Evolutionary conservation across 768 basidiomycete species (phyloP).

Genomic region (Tremella yokohamensis): DNA sequence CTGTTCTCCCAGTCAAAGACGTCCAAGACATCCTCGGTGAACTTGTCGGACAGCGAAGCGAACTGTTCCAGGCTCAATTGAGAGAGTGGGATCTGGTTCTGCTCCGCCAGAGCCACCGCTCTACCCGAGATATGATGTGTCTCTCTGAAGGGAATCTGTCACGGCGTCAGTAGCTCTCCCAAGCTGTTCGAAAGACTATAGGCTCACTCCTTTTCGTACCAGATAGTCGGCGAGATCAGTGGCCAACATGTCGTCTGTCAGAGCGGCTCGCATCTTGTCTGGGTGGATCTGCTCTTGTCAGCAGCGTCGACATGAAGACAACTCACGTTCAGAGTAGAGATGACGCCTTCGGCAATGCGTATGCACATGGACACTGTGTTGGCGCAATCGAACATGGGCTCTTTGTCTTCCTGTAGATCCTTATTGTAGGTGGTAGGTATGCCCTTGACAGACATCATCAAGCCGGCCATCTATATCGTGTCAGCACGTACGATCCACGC

Average conservation of each 20-base stretch:
- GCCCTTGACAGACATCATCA: constrained; percentile 92
- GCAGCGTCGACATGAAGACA: neutral
- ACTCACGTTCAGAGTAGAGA: constrained; percentile 77
- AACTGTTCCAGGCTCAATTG: constrained; percentile 74
- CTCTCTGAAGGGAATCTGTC: constrained; percentile 89
- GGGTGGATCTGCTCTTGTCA: constrained; percentile 64
- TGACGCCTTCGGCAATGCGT: constrained; percentile 86
- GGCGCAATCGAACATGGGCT: constrained; percentile 86
- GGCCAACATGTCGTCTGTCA: constrained; percentile 94
- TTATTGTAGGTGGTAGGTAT: constrained; percentile 99
- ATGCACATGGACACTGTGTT: constrained; percentile 84
- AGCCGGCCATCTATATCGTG: constrained; percentile 97
- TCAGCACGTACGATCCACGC: neutral
- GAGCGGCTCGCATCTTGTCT: constrained; percentile 77
- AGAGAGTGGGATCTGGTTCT: constrained; percentile 70
- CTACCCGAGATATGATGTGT: constrained; percentile 96
- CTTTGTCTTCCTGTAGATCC: constrained; percentile 95
- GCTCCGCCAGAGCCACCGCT: constrained; percentile 87
- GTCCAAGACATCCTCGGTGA: constrained; percentile 69
- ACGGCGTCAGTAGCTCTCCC: neutral
- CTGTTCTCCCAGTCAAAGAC: constrained; percentile 93
- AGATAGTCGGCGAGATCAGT: constrained; percentile 97
- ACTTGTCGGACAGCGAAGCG: constrained; percentile 67
- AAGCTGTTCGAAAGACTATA: constrained; percentile 7
- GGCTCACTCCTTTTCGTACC: constrained; percentile 87